Base-by-base conservation (phyloP, 768 basidiomycete species). In the Psilocybe azurescens region DNA sequence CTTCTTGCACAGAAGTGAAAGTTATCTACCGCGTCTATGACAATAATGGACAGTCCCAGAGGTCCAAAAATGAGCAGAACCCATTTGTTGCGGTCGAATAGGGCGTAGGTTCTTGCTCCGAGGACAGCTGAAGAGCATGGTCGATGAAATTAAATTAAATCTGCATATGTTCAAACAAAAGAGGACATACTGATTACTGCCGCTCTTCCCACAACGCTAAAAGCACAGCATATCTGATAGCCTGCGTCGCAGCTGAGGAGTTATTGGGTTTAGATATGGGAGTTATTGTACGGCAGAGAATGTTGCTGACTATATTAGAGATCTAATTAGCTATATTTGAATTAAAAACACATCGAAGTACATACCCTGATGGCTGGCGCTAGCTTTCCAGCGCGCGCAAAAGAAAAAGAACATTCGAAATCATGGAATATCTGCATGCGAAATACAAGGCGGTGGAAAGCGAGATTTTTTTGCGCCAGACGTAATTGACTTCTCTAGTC, bases 131-230 rank as follows among this genome's bases (percentile, higher is more conserved):
- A 16, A 16, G 30, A 11, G 33, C 11, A 36, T 36, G 7, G 11
- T 7, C 33, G 6, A 36, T 11, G 33, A 36, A 36, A 36, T 18
- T 24, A 24, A 24, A 24, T 24, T 24, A 24, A 24, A 24, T 24
- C 24, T 24, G 24, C 14, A 48, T 36, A 11, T 11, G 33, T 11
- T 36, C 7, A 36, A 7, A 36, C 7, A 36, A 36, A 36, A 7
- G 33, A 7, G 8, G 33, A 59, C 58, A 24, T 30, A 64, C 63
- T 38, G 1, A 64, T 20, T 10, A 64, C 58, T 10, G 51, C 63
- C 5, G 53, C 53, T 24, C 63, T 53, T 32, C 63, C 63, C 7
- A 60, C 5, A 9, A 64, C 53, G 44, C 58, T 64, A 4, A 64
- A 54, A 4, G 58, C 20, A 14, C 38, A 55, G 49, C 63, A 56